Evolutionary conservation across 2,329 filamentous ascomycete species (phyloP).

Genomic region (Aspergillus aculeatinus): DNA sequence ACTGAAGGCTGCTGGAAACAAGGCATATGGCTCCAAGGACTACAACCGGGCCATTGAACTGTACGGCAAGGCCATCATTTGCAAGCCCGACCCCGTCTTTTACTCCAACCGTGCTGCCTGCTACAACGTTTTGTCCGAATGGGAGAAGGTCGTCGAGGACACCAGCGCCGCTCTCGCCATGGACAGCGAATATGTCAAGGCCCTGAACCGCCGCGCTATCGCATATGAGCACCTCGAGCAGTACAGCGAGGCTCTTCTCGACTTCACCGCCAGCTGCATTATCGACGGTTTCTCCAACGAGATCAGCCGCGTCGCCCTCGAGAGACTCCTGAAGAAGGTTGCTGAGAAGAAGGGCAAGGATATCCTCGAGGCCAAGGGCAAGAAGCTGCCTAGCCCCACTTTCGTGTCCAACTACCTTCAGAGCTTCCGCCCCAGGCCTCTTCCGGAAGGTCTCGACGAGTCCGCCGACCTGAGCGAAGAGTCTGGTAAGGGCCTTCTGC

Average conservation of each 20-base stretch:
- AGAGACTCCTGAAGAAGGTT: slow-evolving; percentile 92
- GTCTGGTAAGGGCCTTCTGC: slow-evolving; percentile 80
- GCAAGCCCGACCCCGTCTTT: slow-evolving; percentile 96
- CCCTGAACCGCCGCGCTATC: slow-evolving; percentile 91
- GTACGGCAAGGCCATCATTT: slow-evolving; percentile 93
- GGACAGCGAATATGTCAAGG: slow-evolving; percentile 95
- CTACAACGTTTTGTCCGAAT: slow-evolving; percentile 88
- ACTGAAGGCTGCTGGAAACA: slow-evolving; percentile 93
- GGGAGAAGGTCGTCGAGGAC: slow-evolving; percentile 95
- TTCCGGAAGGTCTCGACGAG: slow-evolving; percentile 80
- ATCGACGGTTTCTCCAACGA: slow-evolving; percentile 97
- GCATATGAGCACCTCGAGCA: slow-evolving; percentile 91
- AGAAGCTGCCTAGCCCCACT: slow-evolving; percentile 89
- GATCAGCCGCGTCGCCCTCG: slow-evolving; percentile 80
- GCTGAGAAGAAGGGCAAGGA: slow-evolving; percentile 90
- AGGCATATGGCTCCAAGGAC: slow-evolving; percentile 90
- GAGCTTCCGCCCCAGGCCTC: slow-evolving; percentile 84
- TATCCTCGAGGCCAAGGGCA: slow-evolving; percentile 75
- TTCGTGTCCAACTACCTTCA: slow-evolving; percentile 99
- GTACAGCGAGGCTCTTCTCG: slow-evolving; percentile 90
- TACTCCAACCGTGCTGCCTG: slow-evolving; percentile 98
- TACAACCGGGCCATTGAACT: slow-evolving; percentile 92
- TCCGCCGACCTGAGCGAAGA: slow-evolving; percentile 72
- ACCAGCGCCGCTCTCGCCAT: slow-evolving; percentile 92
- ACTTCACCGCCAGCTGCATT: slow-evolving; percentile 98